Evolutionary conservation across 140 eudicot genomes (phyloP).

Genomic region (Cichorium intybus): DNA sequence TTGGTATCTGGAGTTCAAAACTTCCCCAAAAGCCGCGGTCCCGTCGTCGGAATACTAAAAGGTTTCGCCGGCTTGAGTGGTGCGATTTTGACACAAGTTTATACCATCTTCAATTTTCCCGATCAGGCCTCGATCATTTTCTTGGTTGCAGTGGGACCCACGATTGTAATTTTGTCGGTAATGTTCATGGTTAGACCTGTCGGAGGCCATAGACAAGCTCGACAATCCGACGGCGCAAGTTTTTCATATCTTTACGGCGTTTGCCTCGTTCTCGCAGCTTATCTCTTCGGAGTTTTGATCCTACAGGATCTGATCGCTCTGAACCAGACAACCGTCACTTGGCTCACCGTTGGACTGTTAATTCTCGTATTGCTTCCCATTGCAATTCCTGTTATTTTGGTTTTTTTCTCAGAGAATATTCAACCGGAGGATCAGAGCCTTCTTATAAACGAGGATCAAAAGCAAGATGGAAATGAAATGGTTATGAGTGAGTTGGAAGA

Average conservation of each 20-base stretch:
- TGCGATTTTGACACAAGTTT: slow-evolving; percentile 62
- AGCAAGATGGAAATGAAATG: slow-evolving; percentile 37
- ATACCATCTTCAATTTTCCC: slow-evolving; percentile 48
- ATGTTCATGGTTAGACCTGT: slow-evolving; percentile 68
- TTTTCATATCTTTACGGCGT: slow-evolving; percentile 38
- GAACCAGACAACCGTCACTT: slow-evolving; percentile 31
- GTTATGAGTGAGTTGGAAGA: slow-evolving; percentile 50
- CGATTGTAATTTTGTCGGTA: slow-evolving; percentile 41
- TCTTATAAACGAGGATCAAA: slow-evolving; percentile 1
- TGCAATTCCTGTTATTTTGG: slow-evolving; percentile 44
- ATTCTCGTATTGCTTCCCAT: slow-evolving; percentile 45
- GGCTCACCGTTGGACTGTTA: slow-evolving; percentile 38
- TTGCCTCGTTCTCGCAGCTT: slow-evolving; percentile 60
- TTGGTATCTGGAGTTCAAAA: slow-evolving; percentile 67
- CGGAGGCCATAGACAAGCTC: slow-evolving; percentile 54
- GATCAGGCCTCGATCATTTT: slow-evolving; percentile 49
- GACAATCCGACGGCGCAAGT: slow-evolving; percentile 43
- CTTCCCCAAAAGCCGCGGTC: slow-evolving; percentile 74
- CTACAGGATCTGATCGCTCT: slow-evolving; percentile 42
- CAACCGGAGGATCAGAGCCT: slow-evolving; percentile 9
- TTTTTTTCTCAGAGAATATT: slow-evolving; percentile 31
- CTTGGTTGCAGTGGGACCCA: slow-evolving; percentile 64
- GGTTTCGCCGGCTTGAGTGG: slow-evolving; percentile 79
- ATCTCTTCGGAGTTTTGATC: slow-evolving; percentile 49
- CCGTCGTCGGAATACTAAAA: slow-evolving; percentile 61